These are phyloP conservation scores for Ormosia emarginata DNA, from an alignment of 306 rosid genomes.

Conservation along the genomic window DNA sequence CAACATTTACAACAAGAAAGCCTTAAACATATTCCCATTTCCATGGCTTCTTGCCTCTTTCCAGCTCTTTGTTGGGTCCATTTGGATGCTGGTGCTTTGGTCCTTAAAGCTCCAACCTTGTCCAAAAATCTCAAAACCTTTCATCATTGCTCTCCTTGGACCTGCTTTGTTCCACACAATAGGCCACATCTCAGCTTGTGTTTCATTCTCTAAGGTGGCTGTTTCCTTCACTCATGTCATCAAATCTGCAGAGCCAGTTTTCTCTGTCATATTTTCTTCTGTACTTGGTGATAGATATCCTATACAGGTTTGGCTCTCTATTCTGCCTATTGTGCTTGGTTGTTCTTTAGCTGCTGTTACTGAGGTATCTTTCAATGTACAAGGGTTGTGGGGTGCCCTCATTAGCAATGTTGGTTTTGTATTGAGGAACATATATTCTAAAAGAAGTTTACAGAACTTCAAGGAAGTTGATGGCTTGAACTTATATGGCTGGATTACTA, in stretches of 20 bases:
- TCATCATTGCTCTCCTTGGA: conserved; percentile 76
- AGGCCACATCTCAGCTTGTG: conserved; percentile 95
- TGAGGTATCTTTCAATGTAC: conserved; percentile 79
- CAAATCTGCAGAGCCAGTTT: conserved; percentile 90
- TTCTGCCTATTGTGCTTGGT: conserved; percentile 86
- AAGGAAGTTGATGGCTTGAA: conserved; percentile 88
- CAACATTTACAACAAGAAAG: conserved; percentile 91
- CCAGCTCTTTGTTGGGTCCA: conserved; percentile 86
- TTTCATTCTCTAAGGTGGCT: conserved; percentile 91
- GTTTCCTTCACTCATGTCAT: conserved; percentile 98
- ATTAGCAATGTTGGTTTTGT: conserved; percentile 95
- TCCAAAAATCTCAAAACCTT: conserved; percentile 74
- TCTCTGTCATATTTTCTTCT: conserved; percentile 75
- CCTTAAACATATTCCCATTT: conserved; percentile 65
- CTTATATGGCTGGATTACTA: conserved; percentile 78
- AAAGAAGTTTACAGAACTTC: conserved; percentile 71
- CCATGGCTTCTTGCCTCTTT: conserved; percentile 98
- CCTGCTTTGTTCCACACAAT: conserved; percentile 96
- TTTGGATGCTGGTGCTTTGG: conserved; percentile 87
- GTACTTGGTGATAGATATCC: conserved; percentile 78
- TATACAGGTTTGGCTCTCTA: conserved; percentile 83
- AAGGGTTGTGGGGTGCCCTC: conserved; percentile 84
- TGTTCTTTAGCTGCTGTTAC: conserved; percentile 87
- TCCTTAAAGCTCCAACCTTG: conserved; percentile 74
- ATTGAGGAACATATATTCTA: conserved; percentile 79